Evolutionary conservation across 169 alveolate genomes (phyloP).

Genomic region (Amoebophrya sp.): DNA sequence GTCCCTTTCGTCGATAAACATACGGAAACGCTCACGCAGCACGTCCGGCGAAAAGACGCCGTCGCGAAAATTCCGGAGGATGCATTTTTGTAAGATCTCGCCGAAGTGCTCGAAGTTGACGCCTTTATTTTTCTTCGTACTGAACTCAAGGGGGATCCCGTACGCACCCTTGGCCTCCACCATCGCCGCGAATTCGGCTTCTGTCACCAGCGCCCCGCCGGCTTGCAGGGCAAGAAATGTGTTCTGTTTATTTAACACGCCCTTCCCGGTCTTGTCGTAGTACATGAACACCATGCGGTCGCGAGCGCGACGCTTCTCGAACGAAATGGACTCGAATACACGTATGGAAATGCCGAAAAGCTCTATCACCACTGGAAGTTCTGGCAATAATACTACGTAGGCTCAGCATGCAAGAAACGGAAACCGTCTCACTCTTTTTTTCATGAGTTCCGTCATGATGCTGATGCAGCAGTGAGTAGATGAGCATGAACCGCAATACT

Average conservation of each 20-base stretch:
- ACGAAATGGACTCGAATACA: background rate
- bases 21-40: background rate
- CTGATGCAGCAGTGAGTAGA: too few relatives aligned
- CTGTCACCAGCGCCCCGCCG: background rate
- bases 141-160: background rate
- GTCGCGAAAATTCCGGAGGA: background rate
- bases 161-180: background rate
- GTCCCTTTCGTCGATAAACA: background rate
- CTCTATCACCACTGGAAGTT: too few relatives aligned
- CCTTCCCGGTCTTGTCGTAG: background rate
- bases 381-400: too few relatives aligned
- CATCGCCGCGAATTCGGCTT: background rate
- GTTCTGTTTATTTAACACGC: background rate
- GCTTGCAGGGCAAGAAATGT: background rate
- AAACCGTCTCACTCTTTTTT: too few relatives aligned
- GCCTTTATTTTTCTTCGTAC: too few relatives aligned
- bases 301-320: background rate
- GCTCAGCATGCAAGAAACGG: too few relatives aligned
- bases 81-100: background rate
- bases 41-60: background rate
- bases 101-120: background rate
- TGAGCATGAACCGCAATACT: too few relatives aligned
- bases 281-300: background rate
- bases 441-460: too few relatives aligned
- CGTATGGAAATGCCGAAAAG: background rate